phyloP scores from a whole-genome alignment of 257 asterid genomes.

The Salvia splendens region DNA sequence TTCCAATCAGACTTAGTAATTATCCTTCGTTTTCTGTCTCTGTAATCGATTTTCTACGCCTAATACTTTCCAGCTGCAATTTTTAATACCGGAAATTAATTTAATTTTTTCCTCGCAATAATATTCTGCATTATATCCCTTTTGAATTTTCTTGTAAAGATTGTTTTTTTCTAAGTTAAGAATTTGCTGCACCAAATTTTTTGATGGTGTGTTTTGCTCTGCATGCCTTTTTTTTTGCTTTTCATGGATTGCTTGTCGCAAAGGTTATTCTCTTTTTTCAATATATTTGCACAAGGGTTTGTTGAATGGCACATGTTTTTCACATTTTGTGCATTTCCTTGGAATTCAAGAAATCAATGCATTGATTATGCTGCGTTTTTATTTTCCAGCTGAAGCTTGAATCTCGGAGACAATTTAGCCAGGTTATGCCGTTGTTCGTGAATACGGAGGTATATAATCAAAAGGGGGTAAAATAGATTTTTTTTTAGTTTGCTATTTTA shows the following conservation, averaged over 20 bases:
- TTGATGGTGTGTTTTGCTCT: slow-evolving; percentile 38
- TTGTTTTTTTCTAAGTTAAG: slow-evolving; percentile 22
- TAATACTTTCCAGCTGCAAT: slow-evolving; percentile 33
- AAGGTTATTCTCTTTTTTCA: slow-evolving; percentile 40
- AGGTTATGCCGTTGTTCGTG: slow-evolving; percentile 42
- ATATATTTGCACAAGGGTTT: slow-evolving; percentile 28
- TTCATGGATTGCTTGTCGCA: slow-evolving; percentile 40
- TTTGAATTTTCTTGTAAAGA: slow-evolving; percentile 1
- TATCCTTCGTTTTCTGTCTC: background rate
- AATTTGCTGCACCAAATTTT: slow-evolving; percentile 27
- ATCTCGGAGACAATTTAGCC: slow-evolving; percentile 44
- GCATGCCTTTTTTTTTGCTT: slow-evolving; percentile 21
- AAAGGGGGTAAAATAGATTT: slow-evolving; percentile 30
- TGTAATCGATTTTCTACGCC: slow-evolving; percentile 6
- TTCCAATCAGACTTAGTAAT: slow-evolving; percentile 22
- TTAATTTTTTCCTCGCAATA: slow-evolving; percentile 13
- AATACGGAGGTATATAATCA: slow-evolving; percentile 44
- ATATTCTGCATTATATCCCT: slow-evolving; percentile 27
- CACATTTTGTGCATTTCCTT: slow-evolving; percentile 22
- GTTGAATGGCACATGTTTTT: slow-evolving; percentile 26
- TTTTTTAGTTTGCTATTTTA: slow-evolving; percentile 30
- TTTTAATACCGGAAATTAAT: slow-evolving; percentile 19
- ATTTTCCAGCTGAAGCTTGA: slow-evolving; percentile 45
- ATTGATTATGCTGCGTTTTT: slow-evolving; percentile 23
- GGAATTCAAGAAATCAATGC: slow-evolving; percentile 26